phyloP scores from a whole-genome alignment of 257 asterid genomes.

The Solanum corneliomulleri region DNA sequence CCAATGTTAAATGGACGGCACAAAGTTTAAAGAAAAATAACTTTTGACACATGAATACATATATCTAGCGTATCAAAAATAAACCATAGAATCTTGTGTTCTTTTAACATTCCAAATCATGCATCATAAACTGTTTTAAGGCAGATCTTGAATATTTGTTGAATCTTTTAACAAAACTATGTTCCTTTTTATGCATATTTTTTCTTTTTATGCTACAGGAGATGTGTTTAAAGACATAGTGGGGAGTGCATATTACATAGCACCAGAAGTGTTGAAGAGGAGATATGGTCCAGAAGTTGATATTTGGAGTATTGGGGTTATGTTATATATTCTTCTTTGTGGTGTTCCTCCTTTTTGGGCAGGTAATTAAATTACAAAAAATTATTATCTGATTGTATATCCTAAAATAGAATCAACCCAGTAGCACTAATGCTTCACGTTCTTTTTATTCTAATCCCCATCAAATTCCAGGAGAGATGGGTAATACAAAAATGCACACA shows the following conservation, averaged over 20 bases:
- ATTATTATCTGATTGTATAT: background rate
- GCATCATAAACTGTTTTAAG: background rate
- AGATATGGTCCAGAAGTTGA: slow-evolving; percentile 53
- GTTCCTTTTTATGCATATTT: background rate
- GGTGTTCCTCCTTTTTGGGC: slow-evolving; percentile 77
- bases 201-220: slow-evolving; percentile 18
- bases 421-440: background rate
- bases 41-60: background rate
- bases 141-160: background rate
- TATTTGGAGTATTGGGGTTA: slow-evolving; percentile 60
- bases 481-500: background rate
- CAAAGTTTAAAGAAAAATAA: background rate
- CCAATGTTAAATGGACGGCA: background rate
- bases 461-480: background rate
- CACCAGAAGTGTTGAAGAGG: slow-evolving; percentile 56
- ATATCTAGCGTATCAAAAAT: background rate
- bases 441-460: background rate
- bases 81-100: background rate
- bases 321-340: slow-evolving; percentile 54
- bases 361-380: slow-evolving; percentile 8
- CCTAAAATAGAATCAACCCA: background rate
- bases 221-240: slow-evolving; percentile 50
- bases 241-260: slow-evolving; percentile 59
- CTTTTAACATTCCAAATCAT: background rate
- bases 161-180: background rate